Evolutionary conservation across 202 grass and related monocot species (phyloP), one percentile per base, ranked within the genome.

Genomic region (Panicum hallii): DNA sequence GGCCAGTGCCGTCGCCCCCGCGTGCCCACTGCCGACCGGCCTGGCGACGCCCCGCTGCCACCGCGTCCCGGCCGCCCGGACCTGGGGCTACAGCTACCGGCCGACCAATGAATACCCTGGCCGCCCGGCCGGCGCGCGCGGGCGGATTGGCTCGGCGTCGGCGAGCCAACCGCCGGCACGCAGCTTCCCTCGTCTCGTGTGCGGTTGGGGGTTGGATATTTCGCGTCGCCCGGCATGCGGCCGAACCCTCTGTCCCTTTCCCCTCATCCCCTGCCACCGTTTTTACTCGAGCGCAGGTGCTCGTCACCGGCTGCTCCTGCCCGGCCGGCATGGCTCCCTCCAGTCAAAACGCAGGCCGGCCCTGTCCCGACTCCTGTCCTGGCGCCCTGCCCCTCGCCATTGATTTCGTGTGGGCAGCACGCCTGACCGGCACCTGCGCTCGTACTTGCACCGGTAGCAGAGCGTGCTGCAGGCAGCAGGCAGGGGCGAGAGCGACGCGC

Each of bases 141-240:
- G 67, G 14, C 14, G 36, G 36, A 13, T 42, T 23, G 32, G 40
- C 67, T 46, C 20, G 42, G 41, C 42, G 67, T 28, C 57, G 61
- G 13, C 60, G 19, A 44, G 41, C 36, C 3, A 66, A 7, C 16
- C 56, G 11, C 3, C 36, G 9, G 20, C 38, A 43, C 67, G 67
- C 67, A 47, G 22, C 8, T 28, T 71, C 7, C 45, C 7, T 47
- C 20, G 5, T 20, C 3, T 53, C 41, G 3, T 38, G 67, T n/a
- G 41, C 5, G 26, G 79, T 72, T 82, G 67, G 79, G 41, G 30
- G 67, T 72, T 72, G 67, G 41, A 19, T 58, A 32, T 22, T 61
- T 61, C 4, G n/a, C 57, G 57, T 61, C 57, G 9, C 7, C n/a
- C 47, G 11, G 47, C 13, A 5, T 12, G 13, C 10, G 46, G 1